Conservation (phyloP, 768 basidiomycete species). For the Polyporus arcularius region DNA sequence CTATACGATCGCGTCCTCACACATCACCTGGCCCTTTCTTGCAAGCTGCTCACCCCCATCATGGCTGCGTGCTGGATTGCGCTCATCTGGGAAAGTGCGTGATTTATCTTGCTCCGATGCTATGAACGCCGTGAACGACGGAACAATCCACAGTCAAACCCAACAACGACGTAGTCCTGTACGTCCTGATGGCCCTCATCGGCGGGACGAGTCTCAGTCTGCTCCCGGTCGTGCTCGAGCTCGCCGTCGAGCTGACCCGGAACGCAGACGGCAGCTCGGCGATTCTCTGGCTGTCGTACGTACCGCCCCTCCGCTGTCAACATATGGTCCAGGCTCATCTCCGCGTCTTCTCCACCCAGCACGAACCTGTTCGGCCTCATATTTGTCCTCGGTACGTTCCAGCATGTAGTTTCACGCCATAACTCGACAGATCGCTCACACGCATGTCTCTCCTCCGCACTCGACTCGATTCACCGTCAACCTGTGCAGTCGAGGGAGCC, state of each 20-base stretch:
- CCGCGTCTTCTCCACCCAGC: constrained; percentile 34
- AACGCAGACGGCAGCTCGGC: constrained; percentile 80
- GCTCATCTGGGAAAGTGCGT: constrained; percentile 78
- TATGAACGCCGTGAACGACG: not conserved
- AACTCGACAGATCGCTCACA: not conserved
- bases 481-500: constrained; percentile 56
- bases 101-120: not conserved
- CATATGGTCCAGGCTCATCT: constrained; percentile 2
- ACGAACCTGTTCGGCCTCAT: constrained; percentile 67
- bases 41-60: constrained; percentile 62
- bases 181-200: constrained; percentile 66
- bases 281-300: constrained; percentile 73
- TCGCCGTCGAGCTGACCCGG: constrained; percentile 77
- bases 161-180: constrained; percentile 60
- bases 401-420: not conserved
- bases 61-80: constrained; percentile 67
- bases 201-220: constrained; percentile 67
- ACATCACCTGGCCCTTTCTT: constrained; percentile 60
- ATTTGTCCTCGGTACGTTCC: constrained; percentile 58
- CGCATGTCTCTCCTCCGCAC: not conserved
- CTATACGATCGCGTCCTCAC: constrained; percentile 85
- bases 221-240: constrained; percentile 76
- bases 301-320: constrained; percentile 13
- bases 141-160: constrained; percentile 52
- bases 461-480: not conserved